phyloP scores from a whole-genome alignment of 768 basidiomycete genomes.

The Inosperma sp. region DNA sequence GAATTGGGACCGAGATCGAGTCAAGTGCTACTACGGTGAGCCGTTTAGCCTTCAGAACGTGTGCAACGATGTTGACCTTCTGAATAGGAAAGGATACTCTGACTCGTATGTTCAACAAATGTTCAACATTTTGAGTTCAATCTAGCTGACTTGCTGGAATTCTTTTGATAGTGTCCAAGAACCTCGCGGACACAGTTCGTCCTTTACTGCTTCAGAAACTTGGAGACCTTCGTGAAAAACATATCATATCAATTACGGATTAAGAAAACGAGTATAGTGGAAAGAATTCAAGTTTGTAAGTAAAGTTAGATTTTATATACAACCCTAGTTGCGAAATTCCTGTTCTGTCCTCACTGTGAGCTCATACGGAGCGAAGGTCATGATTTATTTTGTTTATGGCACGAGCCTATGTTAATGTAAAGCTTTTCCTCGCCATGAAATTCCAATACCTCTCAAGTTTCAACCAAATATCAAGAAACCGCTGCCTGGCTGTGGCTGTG shows the following conservation, averaged over 20 bases:
- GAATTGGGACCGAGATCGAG: neutral
- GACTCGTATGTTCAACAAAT: slow-evolving; percentile 1
- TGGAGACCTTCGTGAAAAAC: neutral
- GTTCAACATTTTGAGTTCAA: neutral
- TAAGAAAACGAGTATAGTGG: too few species aligned
- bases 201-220: neutral
- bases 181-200: neutral
- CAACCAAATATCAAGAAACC: too few species aligned
- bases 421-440: too few species aligned
- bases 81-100: neutral
- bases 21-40: neutral
- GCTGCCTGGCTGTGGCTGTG: too few species aligned
- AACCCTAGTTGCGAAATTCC: too few species aligned
- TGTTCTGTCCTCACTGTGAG: too few species aligned
- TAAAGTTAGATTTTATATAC: too few species aligned
- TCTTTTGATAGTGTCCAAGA: neutral
- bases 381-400: too few species aligned
- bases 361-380: too few species aligned
- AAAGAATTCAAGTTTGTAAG: too few species aligned
- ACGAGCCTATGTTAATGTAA: too few species aligned
- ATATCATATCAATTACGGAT: neutral
- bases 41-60: neutral
- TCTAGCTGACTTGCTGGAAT: neutral
- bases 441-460: too few species aligned
- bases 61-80: neutral